Percentiles rank a stretch among this genome's conserved stretches.
Evolutionary conservation across 2,329 filamentous ascomycete genomes (phyloP).

Genomic region (Pezicula rhizophila): DNA sequence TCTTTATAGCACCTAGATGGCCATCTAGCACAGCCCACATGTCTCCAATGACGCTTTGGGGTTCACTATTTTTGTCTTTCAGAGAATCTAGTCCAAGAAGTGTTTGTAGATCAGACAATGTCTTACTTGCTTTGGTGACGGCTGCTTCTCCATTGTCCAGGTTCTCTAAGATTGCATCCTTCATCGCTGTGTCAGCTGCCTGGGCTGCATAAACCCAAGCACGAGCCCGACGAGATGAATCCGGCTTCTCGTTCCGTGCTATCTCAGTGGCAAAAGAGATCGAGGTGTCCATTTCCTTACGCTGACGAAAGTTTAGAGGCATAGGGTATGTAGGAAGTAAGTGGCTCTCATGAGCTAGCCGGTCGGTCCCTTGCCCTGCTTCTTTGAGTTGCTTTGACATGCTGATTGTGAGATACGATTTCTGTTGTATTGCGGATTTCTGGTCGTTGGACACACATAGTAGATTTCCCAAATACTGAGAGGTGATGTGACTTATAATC

Average conservation of each 20-base stretch:
- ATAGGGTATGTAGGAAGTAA: slow-evolving; percentile 48
- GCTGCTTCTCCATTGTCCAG: slow-evolving; percentile 53
- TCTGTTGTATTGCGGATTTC: slow-evolving; percentile 51
- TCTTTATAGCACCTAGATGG: slow-evolving; percentile 18
- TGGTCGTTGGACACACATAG: slow-evolving; percentile 49
- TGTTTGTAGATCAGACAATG: slow-evolving; percentile 42
- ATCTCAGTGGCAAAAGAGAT: slow-evolving; percentile 41
- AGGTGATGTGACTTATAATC: slow-evolving; percentile 39
- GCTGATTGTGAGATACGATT: slow-evolving; percentile 46
- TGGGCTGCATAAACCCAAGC: slow-evolving; percentile 57
- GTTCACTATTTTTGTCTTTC: background rate
- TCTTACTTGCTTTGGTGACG: slow-evolving; percentile 45
- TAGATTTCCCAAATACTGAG: slow-evolving; percentile 50
- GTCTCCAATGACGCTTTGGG: slow-evolving; percentile 9
- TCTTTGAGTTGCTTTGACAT: slow-evolving; percentile 47
- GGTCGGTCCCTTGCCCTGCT: slow-evolving; percentile 42
- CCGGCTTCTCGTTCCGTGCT: slow-evolving; percentile 31
- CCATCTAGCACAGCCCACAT: slow-evolving; percentile 27
- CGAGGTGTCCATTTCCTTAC: slow-evolving; percentile 24
- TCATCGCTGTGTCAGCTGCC: slow-evolving; percentile 51
- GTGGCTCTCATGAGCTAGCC: slow-evolving; percentile 56
- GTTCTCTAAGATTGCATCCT: slow-evolving; percentile 53
- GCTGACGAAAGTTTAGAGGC: slow-evolving; percentile 24
- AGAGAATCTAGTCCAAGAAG: slow-evolving; percentile 34
- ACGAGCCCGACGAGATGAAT: slow-evolving; percentile 39